Base-by-base conservation (phyloP, 2,329 filamentous ascomycete species). In the Talaromyces sp. region DNA sequence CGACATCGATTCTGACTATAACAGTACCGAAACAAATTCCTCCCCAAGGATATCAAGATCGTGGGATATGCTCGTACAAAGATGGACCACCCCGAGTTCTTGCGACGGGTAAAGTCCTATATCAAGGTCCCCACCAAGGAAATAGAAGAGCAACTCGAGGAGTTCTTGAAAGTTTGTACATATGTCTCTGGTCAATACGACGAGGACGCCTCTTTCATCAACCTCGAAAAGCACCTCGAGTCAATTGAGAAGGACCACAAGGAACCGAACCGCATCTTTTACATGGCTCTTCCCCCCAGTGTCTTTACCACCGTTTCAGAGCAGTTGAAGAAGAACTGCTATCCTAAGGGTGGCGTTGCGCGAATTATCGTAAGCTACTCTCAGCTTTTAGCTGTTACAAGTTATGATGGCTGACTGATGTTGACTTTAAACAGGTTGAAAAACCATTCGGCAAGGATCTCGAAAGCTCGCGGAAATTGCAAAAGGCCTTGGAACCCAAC, bases 111-210 rank as follows among this genome's bases (percentile, higher is more conserved):
- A 77, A 93, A 89, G 79, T 96, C 91, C 61, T 95, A 97, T 80
- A 99, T 99, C 81, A 97, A 99, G 84, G 94, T 92, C 15, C 94
- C 94, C 15, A 97, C 93, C 66, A 96, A 96, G 81, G 94, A 97
- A 68, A 87, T 95, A 66, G 92, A 99, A 80, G 88, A 96, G 78
- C 92, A 97, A 75, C 83, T 99, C 60, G 85, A 94, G 62, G 88
- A 94, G 60, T 99, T 99, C 79, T 88, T 86, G 79, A 80, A 84
- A 62, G 81, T 93, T 68, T 97, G 93, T 83, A 86, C 89, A 70
- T 99, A 99, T 72, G 81, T 99, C 53, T 90, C 92, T n/a, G 94
- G 94, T 60, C 93, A 97, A 76, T 99, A 99, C 73, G 94, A 99
- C 78, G 85, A 94, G 77, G 94, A 97, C 70, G 94, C 97, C 65